Evolutionary conservation across 495 filamentous ascomycete species (phyloP).

Genomic region (Penicillium herquei): DNA sequence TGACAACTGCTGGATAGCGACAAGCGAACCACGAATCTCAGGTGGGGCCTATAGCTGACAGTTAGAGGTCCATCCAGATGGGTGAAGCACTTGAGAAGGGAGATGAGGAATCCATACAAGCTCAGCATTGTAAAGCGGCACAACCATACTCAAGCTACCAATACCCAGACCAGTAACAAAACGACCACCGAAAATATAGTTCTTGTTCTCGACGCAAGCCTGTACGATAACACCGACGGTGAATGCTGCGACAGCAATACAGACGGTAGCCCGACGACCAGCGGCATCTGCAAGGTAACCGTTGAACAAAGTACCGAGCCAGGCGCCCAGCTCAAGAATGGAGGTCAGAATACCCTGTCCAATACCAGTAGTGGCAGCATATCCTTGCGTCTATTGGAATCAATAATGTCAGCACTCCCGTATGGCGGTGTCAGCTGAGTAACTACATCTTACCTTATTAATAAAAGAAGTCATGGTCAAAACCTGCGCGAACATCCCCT

Average conservation of each 20-base stretch:
- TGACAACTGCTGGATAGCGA: constrained; percentile 70
- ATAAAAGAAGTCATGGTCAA: constrained; percentile 34
- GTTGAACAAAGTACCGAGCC: constrained; percentile 71
- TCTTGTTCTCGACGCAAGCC: constrained; percentile 55
- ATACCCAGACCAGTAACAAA: constrained; percentile 63
- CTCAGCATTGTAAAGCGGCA: constrained; percentile 60
- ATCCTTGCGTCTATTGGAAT: constrained; percentile 23
- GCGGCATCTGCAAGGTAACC: constrained; percentile 73
- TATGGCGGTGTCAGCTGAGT: not conserved
- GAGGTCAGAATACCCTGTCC: constrained; percentile 63
- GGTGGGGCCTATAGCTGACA: constrained; percentile 43
- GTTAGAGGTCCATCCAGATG: constrained; percentile 48
- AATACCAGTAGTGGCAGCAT: constrained; percentile 49
- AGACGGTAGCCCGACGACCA: constrained; percentile 69
- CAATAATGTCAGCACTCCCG: not conserved
- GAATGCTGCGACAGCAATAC: constrained; percentile 68
- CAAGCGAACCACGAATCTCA: constrained; percentile 67
- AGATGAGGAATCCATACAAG: constrained; percentile 20
- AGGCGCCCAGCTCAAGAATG: constrained; percentile 81
- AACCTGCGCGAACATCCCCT: constrained; percentile 40
- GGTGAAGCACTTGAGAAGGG: not conserved
- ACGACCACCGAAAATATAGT: constrained; percentile 68
- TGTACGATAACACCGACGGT: constrained; percentile 74
- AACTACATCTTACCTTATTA: constrained; percentile 12
- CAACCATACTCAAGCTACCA: constrained; percentile 41